Evolutionary conservation across 1,284 basidiomycete species (phyloP).

Genomic region (Flammula alnicola): DNA sequence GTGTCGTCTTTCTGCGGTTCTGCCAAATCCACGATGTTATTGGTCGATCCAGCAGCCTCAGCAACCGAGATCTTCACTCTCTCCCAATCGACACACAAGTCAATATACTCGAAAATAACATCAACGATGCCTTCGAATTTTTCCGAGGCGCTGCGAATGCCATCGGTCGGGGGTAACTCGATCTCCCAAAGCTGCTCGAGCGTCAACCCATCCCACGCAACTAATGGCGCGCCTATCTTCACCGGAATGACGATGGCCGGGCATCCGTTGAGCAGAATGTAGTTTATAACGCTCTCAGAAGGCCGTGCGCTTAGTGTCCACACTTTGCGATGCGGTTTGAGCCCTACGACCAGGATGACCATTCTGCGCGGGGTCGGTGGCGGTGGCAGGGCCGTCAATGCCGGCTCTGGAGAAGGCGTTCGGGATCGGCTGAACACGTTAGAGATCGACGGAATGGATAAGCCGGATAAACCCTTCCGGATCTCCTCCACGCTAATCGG

Average conservation of each 20-base stretch:
- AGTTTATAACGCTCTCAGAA: constrained; percentile 64
- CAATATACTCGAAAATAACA: constrained; percentile 61
- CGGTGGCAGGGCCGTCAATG: constrained; percentile 44
- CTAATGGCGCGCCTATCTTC: constrained; percentile 59
- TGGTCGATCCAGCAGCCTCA: not conserved
- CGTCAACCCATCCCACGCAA: constrained; percentile 66
- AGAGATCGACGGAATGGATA: constrained; percentile 38
- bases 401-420: constrained; percentile 54
- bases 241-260: constrained; percentile 63
- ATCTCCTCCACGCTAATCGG: constrained; percentile 1
- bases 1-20: constrained; percentile 3
- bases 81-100: constrained; percentile 66
- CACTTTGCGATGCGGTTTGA: constrained; percentile 61
- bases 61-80: not conserved
- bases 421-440: constrained; percentile 51
- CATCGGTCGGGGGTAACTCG: constrained; percentile 43
- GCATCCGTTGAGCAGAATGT: constrained; percentile 64
- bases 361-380: constrained; percentile 56
- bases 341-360: constrained; percentile 56
- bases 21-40: not conserved
- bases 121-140: constrained; percentile 57
- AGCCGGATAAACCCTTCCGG: constrained; percentile 4
- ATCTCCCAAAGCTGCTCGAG: constrained; percentile 61
- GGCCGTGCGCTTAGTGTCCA: constrained; percentile 66
- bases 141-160: constrained; percentile 36